phyloP scores from a whole-genome alignment of 257 asterid genomes.

The Jasminum sambac region DNA sequence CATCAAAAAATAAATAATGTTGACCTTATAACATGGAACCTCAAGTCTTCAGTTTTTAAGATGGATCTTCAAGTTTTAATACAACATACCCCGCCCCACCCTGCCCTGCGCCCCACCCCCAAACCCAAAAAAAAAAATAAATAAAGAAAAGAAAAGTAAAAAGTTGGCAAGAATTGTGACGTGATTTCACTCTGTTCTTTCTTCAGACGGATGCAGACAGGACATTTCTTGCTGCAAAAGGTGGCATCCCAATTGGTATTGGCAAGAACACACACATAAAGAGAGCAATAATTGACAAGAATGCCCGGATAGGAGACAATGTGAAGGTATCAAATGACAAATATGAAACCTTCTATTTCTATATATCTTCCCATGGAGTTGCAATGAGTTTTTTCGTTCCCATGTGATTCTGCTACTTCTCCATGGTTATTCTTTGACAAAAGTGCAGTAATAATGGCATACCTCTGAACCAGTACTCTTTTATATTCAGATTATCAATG shows the following conservation, averaged over 20 bases:
- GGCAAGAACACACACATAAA: constrained; percentile 78
- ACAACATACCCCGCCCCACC: too few relatives aligned
- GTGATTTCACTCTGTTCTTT: constrained; percentile 15
- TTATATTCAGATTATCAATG: constrained; percentile 59
- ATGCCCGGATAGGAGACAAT: constrained; percentile 80
- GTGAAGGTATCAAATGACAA: constrained; percentile 74
- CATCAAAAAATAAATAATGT: too few relatives aligned
- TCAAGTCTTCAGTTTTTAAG: too few relatives aligned
- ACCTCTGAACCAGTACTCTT: background rate
- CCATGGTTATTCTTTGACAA: background rate
- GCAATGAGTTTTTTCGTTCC: background rate
- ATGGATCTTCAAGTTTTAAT: too few relatives aligned
- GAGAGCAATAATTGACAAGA: constrained; percentile 93
- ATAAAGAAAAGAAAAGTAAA: too few relatives aligned
- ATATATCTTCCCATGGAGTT: background rate
- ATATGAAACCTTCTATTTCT: background rate
- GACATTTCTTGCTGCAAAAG: constrained; percentile 61
- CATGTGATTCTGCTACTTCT: background rate
- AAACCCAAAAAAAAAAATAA: background rate
- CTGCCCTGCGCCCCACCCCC: too few relatives aligned
- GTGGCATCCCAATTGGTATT: constrained; percentile 84
- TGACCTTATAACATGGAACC: too few relatives aligned
- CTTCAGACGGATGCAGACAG: constrained; percentile 82
- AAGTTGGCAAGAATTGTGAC: background rate
- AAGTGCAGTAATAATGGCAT: background rate